Base-by-base conservation (phyloP, 1,139 yeast species). In the Saccharomycopsis phalli region DNA sequence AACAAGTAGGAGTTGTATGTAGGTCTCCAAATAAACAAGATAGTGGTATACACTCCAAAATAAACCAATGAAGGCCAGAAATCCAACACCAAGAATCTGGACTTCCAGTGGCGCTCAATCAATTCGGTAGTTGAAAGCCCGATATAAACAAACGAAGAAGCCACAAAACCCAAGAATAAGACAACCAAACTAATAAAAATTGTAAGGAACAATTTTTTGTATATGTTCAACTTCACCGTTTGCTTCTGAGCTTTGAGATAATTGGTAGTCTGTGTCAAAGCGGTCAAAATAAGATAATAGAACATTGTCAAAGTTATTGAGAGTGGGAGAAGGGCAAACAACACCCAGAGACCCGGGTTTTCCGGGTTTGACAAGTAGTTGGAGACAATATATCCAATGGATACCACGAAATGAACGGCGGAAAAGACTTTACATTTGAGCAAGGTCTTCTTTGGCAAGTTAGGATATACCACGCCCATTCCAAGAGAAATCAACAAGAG, bases 1-100 rank as follows among this genome's bases (percentile, higher is more conserved):
- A 91, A 74, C 74, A 94, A 79, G 54, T 88, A 81, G 49, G 95
- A 87, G 32, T 95, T 86, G 53, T 83, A 94, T 0, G 97, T 88
- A 37, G 98, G 98, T 61, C 98, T 77, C 98, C 98, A 93, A 50
- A 91, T 74, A 68, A 87, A 78, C 10, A 95, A 84, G 51, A 93
- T 69, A 5, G 88, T 76, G 56, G 82, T 72, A 59, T 91, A 88
- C 36, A 88, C 88, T 36, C 79, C 61, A 56, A 82, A 86, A 62
- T 86, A 93, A 13, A 88, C 81, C 35, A 86, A 72, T 46, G 94
- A 79, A 30, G 96, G 94, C 95, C 98, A 87, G 63, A 94, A 93
- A 52, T 91, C 96, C 39, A 81, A 72, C 44, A 87, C 61, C 56
- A 93, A 87, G 67, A 83, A 88, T 50, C 94, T 76, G 29, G 86